Base-by-base conservation (phyloP, 495 filamentous ascomycete genomes). In the Aspergillus hancockii region DNA sequence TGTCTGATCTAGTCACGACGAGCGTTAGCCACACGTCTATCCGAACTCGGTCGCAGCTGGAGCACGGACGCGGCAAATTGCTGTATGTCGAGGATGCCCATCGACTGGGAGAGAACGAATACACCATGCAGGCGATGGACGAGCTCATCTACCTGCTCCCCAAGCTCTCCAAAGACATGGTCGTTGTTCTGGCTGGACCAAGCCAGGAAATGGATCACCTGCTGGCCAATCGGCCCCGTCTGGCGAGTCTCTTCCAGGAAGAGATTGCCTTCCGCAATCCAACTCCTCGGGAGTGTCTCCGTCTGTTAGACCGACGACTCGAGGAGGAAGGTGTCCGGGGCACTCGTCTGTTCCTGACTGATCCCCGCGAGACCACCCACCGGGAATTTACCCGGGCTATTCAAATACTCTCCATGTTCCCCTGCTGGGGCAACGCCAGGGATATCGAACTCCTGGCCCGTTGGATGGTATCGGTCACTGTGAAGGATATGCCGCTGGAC, bases 1-100 rank as follows among this genome's bases (percentile, higher is more conserved):
- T 72, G 0, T 67, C 62, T 22, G 74, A 79, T 43, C 59, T 80
- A 4, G 59, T 79, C 14, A 71, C 65, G 1, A 61, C 75, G 46
- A 72, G 73, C 67, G 55, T 87, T 4, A 87, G 87, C 0, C 84
- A 88, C 0, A 88, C 86, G 0, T 84, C 83, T 0, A 83, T 85
- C n/a, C 88, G 88, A 58, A 82, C 83, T 0, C 76, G 79, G 54
- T 72, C 79, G 43, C 75, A 79, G 8, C 70, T 91, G 0, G 85
- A 89, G 41, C 78, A 76, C 32, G 83, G 81, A 0, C 77, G 86
- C 0, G 87, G 87, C 0, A 82, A 80, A 52, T 82, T 90, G 1
- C 76, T 90, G 1, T 85, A 88, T 53, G 72, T 90, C n/a, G 86
- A 89, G 55, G 87, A 90, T 59, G 87, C 87, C 0, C 88, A 89